Conservation (phyloP, 2,329 filamentous ascomycete species). For the Periconia sp. region DNA sequence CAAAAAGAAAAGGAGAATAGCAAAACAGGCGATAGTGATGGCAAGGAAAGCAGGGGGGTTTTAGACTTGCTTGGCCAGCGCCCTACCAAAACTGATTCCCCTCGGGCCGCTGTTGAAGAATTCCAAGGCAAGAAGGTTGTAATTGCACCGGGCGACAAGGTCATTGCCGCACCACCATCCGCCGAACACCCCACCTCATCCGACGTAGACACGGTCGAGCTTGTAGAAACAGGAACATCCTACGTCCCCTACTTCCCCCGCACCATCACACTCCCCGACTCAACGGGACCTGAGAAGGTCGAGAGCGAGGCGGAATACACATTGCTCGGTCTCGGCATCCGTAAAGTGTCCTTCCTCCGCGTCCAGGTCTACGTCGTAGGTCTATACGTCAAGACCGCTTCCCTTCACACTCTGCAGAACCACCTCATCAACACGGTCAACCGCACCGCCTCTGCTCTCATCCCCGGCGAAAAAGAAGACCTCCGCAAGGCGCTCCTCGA, state of each 20-base stretch:
- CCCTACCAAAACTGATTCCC: slow-evolving; percentile 32
- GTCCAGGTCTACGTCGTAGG: slow-evolving; percentile 96
- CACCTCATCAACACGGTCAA: slow-evolving; percentile 76
- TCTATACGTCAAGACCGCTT: slow-evolving; percentile 82
- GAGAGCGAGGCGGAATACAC: slow-evolving; percentile 68
- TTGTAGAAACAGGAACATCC: slow-evolving; percentile 79
- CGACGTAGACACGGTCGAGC: slow-evolving; percentile 62
- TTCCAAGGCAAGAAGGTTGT: slow-evolving; percentile 60
- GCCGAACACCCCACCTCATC: slow-evolving; percentile 32
- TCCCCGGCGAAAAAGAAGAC: slow-evolving; percentile 76
- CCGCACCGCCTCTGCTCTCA: slow-evolving; percentile 76
- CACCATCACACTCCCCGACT: slow-evolving; percentile 63
- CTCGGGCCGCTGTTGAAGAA: slow-evolving; percentile 34
- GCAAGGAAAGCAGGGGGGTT: slow-evolving; percentile 19
- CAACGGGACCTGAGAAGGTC: slow-evolving; percentile 23
- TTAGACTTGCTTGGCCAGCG: slow-evolving; percentile 27
- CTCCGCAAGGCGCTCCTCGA: slow-evolving; percentile 72
- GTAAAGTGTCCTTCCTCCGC: slow-evolving; percentile 84
- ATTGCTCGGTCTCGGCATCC: slow-evolving; percentile 81
- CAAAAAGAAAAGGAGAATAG: slow-evolving; percentile 17
- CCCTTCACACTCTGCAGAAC: slow-evolving; percentile 78
- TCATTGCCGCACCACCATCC: slow-evolving; percentile 46
- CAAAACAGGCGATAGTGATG: slow-evolving; percentile 17
- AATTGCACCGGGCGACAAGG: slow-evolving; percentile 64
- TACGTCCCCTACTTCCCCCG: slow-evolving; percentile 80